These are phyloP conservation scores for Sporothrix mexicana DNA, from an alignment of 2,329 filamentous ascomycete species.

Conservation along the genomic window DNA sequence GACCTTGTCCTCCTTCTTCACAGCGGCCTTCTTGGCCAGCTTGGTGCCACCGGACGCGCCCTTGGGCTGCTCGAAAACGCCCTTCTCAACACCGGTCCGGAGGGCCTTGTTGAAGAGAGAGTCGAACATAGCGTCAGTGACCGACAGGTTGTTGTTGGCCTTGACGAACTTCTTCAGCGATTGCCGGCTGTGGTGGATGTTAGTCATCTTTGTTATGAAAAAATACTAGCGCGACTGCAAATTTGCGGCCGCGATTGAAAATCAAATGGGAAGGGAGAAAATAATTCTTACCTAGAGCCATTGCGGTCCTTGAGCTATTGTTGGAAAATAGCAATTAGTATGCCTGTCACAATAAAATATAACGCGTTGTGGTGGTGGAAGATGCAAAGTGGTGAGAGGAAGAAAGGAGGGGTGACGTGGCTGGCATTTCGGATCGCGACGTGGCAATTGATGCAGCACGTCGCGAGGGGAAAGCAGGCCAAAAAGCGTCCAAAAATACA, in stretches of 20 bases:
- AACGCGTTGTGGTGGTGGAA: background rate
- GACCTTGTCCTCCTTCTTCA: slow-evolving; percentile 45
- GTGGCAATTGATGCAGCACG: slow-evolving; percentile 29
- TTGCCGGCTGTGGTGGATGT: slow-evolving; percentile 55
- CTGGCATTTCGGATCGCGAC: slow-evolving; percentile 29
- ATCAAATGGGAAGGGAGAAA: slow-evolving; percentile 28
- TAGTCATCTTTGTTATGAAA: slow-evolving; percentile 40
- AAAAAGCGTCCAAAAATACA: background rate
- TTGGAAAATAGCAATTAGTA: slow-evolving; percentile 35
- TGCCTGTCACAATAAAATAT: slow-evolving; percentile 7
- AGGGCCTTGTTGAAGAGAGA: slow-evolving; percentile 86
- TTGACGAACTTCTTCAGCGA: slow-evolving; percentile 67
- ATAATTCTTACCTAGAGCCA: slow-evolving; percentile 56
- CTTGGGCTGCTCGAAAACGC: slow-evolving; percentile 88
- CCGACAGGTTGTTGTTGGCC: slow-evolving; percentile 58
- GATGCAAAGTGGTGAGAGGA: background rate
- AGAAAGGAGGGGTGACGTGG: slow-evolving; percentile 32
- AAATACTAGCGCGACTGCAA: slow-evolving; percentile 24
- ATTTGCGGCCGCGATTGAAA: slow-evolving; percentile 20
- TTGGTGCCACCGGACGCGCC: slow-evolving; percentile 89
- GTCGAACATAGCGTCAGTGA: slow-evolving; percentile 63
- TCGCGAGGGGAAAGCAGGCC: background rate
- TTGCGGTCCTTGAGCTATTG: slow-evolving; percentile 66
- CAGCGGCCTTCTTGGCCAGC: slow-evolving; percentile 76
- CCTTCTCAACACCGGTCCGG: slow-evolving; percentile 81